Conservation (phyloP, 2,329 filamentous ascomycete genomes). For the Aspergillus melleus region DNA sequence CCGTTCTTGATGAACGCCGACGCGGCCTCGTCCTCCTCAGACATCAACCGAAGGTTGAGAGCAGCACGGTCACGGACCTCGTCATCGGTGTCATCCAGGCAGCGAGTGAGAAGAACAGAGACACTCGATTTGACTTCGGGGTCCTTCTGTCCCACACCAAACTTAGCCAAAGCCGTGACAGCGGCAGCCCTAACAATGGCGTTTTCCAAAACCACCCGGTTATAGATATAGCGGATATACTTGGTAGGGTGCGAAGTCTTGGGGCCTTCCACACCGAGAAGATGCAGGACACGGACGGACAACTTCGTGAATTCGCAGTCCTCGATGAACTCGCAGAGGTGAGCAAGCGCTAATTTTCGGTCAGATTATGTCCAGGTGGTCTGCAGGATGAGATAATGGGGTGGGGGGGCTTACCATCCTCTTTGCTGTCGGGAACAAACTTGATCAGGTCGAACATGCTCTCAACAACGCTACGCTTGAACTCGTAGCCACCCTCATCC, state of each 20-base stretch:
- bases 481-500: conserved; percentile 96
- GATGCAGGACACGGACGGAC: conserved; percentile 89
- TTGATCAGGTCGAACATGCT: conserved; percentile 99
- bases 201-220: conserved; percentile 95
- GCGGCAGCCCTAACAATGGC: conserved; percentile 92
- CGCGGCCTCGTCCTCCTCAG: conserved; percentile 84
- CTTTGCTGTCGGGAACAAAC: conserved; percentile 85
- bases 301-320: conserved; percentile 99
- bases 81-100: conserved; percentile 94
- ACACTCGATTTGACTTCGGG: conserved; percentile 96
- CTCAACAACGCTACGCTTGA: conserved; percentile 96
- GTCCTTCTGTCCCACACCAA: conserved; percentile 94
- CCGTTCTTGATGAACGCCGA: conserved; percentile 90
- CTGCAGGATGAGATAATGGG: too few relatives aligned
- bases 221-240: conserved; percentile 99
- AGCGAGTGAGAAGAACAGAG: conserved; percentile 85
- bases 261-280: conserved; percentile 90
- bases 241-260: conserved; percentile 96
- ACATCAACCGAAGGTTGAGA: conserved; percentile 87
- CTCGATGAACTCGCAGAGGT: conserved; percentile 98
- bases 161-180: conserved; percentile 93
- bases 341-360: conserved; percentile 67
- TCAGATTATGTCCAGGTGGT: conserved; percentile 17
- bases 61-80: conserved; percentile 96
- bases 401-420: too few relatives aligned